Base-by-base conservation (phyloP, 2,329 filamentous ascomycete species). In the Pseudogymnoascus sp. region DNA sequence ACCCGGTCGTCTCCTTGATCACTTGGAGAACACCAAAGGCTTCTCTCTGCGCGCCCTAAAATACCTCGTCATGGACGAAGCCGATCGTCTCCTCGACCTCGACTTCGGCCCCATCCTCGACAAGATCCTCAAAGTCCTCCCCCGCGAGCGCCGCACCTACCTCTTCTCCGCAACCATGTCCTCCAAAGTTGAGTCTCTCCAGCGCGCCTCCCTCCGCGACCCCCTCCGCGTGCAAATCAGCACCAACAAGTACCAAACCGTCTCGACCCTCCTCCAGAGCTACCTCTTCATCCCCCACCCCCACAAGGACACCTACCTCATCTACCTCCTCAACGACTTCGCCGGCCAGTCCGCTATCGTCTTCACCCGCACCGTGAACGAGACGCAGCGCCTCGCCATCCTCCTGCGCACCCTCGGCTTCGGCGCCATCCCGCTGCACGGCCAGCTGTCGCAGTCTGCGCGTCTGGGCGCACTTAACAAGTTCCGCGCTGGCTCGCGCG, bases 141-240 rank as follows among this genome's bases (percentile, higher is more conserved):
- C 92, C 0, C 80, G 87, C 42, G 87, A 92, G 72, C 80, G 87
- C 40, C 83, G 87, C 42, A 97, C 95, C 0, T 95, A 88, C 72
- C 87, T 99, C 44, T 97, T 96, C 80, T 95, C 89, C 3, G 93
- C 95, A 1, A 99, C 95, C 11, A 93, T 97, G 83, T 92, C 87
- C 70, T 92, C 87, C 66, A 96, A 97, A 75, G 89, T 99, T 64
- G 95, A 97, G 76, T 91, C 87, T 62, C 79, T 99, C 57, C 95
- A 97, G 74, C 86, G 95, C 62, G 95, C 95, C 19, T 93, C 90
- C 66, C 81, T 99, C 63, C 87, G 86, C 50, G 92, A 96, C 70
- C 93, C 93, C 0, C 80, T 96, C 6, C 84, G 90, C 31, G 88
- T 97, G 64, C 90, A 87, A 73, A 88, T 97, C 71, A 91, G 87